phyloP scores from a whole-genome alignment of 2,329 filamentous ascomycete species.

The Uncinocarpus reesii region DNA sequence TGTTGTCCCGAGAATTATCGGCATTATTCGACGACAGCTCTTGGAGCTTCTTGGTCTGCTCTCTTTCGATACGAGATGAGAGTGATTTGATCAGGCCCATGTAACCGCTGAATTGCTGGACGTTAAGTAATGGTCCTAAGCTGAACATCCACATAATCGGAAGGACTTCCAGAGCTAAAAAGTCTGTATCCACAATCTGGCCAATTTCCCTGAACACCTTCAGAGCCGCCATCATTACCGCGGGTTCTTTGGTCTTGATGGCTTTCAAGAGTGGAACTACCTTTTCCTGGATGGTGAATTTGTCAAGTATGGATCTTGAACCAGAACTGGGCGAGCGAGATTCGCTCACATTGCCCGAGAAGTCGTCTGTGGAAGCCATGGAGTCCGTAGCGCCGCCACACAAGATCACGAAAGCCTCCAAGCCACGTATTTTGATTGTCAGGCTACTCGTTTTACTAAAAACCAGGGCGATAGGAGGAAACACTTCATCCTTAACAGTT shows the following conservation, averaged over 20 bases:
- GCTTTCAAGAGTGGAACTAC: constrained; percentile 79
- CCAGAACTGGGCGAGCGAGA: constrained; percentile 41
- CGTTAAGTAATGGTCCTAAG: constrained; percentile 75
- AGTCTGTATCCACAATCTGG: constrained; percentile 72
- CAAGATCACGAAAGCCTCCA: constrained; percentile 81
- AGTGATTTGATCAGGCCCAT: constrained; percentile 79
- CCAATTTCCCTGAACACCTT: constrained; percentile 78
- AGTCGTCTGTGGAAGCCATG: constrained; percentile 51
- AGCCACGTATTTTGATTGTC: constrained; percentile 82
- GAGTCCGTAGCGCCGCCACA: constrained; percentile 60
- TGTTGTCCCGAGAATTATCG: constrained; percentile 33
- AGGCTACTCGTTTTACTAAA: constrained; percentile 91
- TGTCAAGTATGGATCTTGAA: constrained; percentile 73
- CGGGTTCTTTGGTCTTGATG: constrained; percentile 96
- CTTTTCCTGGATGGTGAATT: constrained; percentile 97
- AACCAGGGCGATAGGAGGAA: constrained; percentile 79
- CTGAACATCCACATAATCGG: constrained; percentile 88
- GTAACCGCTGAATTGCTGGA: constrained; percentile 78
- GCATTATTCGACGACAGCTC: constrained; percentile 56
- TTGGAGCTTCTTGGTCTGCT: constrained; percentile 79
- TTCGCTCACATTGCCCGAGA: constrained; percentile 54
- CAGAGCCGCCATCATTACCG: constrained; percentile 89
- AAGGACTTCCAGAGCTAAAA: constrained; percentile 80
- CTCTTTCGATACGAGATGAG: constrained; percentile 70
- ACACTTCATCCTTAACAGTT: constrained; percentile 93